These are phyloP conservation scores for Wickerhamiella azymoides DNA, from an alignment of 805 yeast genomes.

Conservation along the genomic window DNA sequence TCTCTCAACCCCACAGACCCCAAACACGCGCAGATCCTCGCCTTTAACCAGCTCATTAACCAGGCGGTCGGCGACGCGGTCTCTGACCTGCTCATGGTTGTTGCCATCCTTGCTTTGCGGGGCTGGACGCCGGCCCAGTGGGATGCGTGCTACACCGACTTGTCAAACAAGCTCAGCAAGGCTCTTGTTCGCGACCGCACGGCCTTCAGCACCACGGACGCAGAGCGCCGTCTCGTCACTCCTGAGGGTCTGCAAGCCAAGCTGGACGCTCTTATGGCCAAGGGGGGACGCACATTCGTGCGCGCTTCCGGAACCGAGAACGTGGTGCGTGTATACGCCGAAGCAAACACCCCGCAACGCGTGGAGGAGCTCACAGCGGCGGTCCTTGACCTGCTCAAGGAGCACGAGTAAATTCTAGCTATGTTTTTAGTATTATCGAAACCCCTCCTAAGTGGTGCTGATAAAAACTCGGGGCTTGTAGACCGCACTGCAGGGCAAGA, in stretches of 20 bases:
- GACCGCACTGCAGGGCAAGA: too few relatives aligned
- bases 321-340: slow-evolving; percentile 92
- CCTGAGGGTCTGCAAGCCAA: slow-evolving; percentile 66
- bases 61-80: slow-evolving; percentile 99
- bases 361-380: slow-evolving; percentile 33
- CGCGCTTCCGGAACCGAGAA: slow-evolving; percentile 97
- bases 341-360: slow-evolving; percentile 44
- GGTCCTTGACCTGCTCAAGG: slow-evolving; percentile 20
- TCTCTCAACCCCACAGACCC: slow-evolving; percentile 32
- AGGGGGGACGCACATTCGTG: slow-evolving; percentile 74
- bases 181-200: slow-evolving; percentile 73
- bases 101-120: slow-evolving; percentile 46
- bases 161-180: slow-evolving; percentile 75
- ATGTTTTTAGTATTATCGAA: too few relatives aligned
- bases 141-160: slow-evolving; percentile 64
- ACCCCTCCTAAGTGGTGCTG: too few relatives aligned
- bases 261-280: slow-evolving; percentile 51
- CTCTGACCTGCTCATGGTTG: slow-evolving; percentile 72
- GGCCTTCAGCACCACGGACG: slow-evolving; percentile 71
- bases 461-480: too few relatives aligned
- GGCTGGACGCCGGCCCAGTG: slow-evolving; percentile 51
- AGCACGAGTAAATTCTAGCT: slow-evolving; percentile 1
- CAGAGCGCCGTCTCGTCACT: slow-evolving; percentile 65
- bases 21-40: slow-evolving; percentile 37
- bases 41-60: slow-evolving; percentile 62